A percentile compares a stretch with the other conserved stretches of the same genome.
phyloP scores from a whole-genome alignment of 768 basidiomycete species.

The Trametes elegans region DNA sequence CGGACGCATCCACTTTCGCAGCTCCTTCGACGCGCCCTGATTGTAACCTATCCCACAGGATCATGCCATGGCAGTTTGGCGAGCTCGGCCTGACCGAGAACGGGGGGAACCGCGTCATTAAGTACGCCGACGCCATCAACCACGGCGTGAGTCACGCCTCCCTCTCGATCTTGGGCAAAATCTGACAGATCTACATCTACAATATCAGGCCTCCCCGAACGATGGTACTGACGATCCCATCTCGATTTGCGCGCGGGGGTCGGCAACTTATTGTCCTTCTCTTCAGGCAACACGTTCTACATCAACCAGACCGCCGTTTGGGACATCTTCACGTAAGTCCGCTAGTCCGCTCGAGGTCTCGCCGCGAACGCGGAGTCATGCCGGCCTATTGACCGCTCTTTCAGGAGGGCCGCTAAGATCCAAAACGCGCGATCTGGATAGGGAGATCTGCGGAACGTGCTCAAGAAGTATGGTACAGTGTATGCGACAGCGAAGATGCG shows the following conservation, averaged over 20 bases:
- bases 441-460: slow-evolving; percentile 4
- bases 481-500: not conserved
- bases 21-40: too few relatives aligned
- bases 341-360: not conserved
- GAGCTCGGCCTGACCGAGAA: slow-evolving; percentile 45
- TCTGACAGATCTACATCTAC: slow-evolving; percentile 11
- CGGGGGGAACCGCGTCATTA: slow-evolving; percentile 51
- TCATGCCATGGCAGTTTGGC: slow-evolving; percentile 63
- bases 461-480: slow-evolving; percentile 10
- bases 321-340: slow-evolving; percentile 48
- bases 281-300: slow-evolving; percentile 47
- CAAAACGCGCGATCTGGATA: slow-evolving; percentile 19
- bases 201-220: slow-evolving; percentile 47
- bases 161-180: not conserved
- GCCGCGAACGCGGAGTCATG: not conserved
- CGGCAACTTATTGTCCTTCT: slow-evolving; percentile 7
- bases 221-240: slow-evolving; percentile 42
- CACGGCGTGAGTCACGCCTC: slow-evolving; percentile 35
- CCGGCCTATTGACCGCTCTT: slow-evolving; percentile 4
- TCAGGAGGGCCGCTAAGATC: slow-evolving; percentile 25
- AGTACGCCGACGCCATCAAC: slow-evolving; percentile 53
- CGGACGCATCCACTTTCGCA: not conserved
- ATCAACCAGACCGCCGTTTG: slow-evolving; percentile 51
- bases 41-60: slow-evolving; percentile 32
- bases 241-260: slow-evolving; percentile 9